phyloP scores from a whole-genome alignment of 257 asterid genomes.

The Solanum chilense region DNA sequence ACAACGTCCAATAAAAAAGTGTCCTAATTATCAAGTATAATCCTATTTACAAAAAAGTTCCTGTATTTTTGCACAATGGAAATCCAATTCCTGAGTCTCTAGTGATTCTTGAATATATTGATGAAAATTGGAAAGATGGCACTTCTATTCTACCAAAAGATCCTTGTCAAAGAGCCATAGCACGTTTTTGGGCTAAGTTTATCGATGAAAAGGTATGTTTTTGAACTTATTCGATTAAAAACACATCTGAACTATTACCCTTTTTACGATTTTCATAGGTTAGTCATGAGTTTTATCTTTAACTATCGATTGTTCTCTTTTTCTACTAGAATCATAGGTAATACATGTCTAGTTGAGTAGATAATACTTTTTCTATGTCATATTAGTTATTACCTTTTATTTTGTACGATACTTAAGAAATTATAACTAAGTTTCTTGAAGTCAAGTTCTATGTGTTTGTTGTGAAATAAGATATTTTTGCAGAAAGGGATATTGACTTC shows the following conservation, averaged over 20 bases:
- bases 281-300: neutral
- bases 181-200: slow-evolving; percentile 47
- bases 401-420: no score
- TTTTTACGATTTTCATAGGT: no score
- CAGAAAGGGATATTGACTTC: neutral
- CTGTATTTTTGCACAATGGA: slow-evolving; percentile 34
- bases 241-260: no score
- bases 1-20: slow-evolving; percentile 18
- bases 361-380: no score
- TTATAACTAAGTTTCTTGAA: neutral
- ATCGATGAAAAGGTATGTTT: slow-evolving; percentile 32
- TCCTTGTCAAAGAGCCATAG: slow-evolving; percentile 25
- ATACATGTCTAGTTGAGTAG: neutral
- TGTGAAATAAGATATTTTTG: neutral
- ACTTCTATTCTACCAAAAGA: slow-evolving; percentile 28
- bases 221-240: no score
- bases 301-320: neutral
- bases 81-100: slow-evolving; percentile 32
- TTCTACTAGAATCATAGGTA: no score
- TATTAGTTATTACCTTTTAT: no score
- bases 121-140: slow-evolving; percentile 25
- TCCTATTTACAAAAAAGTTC: slow-evolving; percentile 33
- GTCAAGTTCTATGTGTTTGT: neutral
- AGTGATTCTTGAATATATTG: slow-evolving; percentile 42
- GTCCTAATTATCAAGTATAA: slow-evolving; percentile 28